These are phyloP conservation scores for Lignosus rhinocerotis DNA, from an alignment of 1,284 basidiomycete genomes.

Conservation along the genomic window DNA sequence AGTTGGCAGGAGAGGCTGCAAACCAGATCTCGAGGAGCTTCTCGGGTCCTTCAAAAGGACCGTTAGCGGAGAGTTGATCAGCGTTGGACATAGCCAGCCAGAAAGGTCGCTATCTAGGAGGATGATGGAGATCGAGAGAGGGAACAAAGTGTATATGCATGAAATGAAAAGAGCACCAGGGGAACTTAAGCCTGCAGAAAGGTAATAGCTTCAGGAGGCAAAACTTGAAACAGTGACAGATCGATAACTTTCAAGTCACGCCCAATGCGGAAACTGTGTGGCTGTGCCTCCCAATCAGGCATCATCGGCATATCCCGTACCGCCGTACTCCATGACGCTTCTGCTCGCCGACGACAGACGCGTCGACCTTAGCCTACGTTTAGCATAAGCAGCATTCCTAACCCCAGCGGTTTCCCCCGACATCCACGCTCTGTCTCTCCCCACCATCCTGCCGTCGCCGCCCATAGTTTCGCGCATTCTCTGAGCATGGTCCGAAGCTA, in stretches of 20 bases:
- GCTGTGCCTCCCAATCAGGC: conserved; percentile 1
- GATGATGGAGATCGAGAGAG: conserved; percentile 41
- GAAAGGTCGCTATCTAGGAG: conserved; percentile 56
- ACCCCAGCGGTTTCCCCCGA: not conserved
- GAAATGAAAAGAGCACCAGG: conserved; percentile 38
- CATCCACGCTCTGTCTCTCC: not conserved
- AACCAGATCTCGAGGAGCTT: conserved; percentile 99
- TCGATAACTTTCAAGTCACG: conserved; percentile 18
- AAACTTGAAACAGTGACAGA: conserved; percentile 16
- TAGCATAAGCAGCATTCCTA: not conserved
- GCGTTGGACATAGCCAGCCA: conserved; percentile 34
- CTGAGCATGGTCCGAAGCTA: conserved; percentile 32
- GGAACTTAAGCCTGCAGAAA: conserved; percentile 10
- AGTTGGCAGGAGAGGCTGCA: conserved; percentile 64
- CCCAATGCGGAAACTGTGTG: not conserved
- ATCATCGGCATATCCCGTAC: not conserved
- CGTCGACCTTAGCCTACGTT: not conserved
- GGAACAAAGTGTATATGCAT: conserved; percentile 57
- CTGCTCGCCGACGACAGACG: conserved; percentile 4
- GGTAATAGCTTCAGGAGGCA: conserved; percentile 6
- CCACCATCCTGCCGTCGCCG: not conserved
- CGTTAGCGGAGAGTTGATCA: conserved; percentile 39
- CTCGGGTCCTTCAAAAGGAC: conserved; percentile 88
- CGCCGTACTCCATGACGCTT: conserved; percentile 6
- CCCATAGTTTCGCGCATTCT: not conserved